A percentile compares a stretch with the other conserved stretches of the same genome.
phyloP scores from a whole-genome alignment of 495 filamentous ascomycete species.

The Penicillium turbatum region DNA sequence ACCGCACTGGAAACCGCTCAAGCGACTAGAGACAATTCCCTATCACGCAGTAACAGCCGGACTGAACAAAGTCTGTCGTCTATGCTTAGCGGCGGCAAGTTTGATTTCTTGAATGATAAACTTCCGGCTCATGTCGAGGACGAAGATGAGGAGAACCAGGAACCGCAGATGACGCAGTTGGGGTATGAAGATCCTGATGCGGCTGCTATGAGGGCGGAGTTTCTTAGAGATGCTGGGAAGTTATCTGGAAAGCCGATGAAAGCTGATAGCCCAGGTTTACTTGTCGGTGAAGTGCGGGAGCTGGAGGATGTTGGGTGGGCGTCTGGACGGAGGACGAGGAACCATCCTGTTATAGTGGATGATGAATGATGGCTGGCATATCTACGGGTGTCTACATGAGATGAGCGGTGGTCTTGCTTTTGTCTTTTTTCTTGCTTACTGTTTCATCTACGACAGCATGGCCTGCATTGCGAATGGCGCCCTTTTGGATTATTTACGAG shows the following conservation, averaged over 20 bases:
- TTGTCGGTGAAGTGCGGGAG: slow-evolving; percentile 32
- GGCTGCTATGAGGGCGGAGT: slow-evolving; percentile 45
- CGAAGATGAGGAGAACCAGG: slow-evolving; percentile 34
- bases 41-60: slow-evolving; percentile 23
- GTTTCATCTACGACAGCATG: slow-evolving; percentile 4
- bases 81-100: slow-evolving; percentile 30
- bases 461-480: slow-evolving; percentile 28
- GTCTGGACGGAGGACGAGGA: slow-evolving; percentile 39
- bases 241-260: slow-evolving; percentile 26
- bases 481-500: background rate
- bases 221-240: slow-evolving; percentile 43
- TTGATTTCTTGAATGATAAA: slow-evolving; percentile 29
- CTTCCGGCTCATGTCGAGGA: slow-evolving; percentile 18
- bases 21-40: slow-evolving; percentile 27
- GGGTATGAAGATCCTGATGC: slow-evolving; percentile 52
- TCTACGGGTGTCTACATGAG: background rate
- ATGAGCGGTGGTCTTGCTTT: background rate
- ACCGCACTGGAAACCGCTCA: slow-evolving; percentile 39
- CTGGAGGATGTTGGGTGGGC: slow-evolving; percentile 37
- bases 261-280: slow-evolving; percentile 15
- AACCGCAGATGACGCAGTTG: slow-evolving; percentile 49
- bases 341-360: slow-evolving; percentile 22
- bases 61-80: slow-evolving; percentile 32
- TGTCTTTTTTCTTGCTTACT: background rate
- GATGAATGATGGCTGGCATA: slow-evolving; percentile 20